Evolutionary conservation across 768 basidiomycete species (phyloP), one percentile per base, ranked within the genome.

Genomic region (Dentipellis fragilis): DNA sequence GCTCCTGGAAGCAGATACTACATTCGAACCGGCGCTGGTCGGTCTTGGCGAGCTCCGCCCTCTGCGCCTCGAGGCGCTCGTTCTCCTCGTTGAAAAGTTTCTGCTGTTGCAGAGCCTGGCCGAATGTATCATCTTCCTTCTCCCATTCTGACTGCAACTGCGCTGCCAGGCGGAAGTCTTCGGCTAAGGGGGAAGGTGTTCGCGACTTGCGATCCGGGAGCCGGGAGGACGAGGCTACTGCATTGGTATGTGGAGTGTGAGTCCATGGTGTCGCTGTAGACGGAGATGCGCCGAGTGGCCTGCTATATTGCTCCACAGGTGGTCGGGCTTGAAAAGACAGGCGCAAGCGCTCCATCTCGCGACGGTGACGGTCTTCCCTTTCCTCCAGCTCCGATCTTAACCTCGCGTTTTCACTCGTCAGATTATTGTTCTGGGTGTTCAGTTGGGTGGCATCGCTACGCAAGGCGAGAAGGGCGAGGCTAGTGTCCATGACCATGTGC

Each of bases 1-100:
- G 64, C 1, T 71, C 64, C 12, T 87, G 84, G 57, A 79, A 64
- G 64, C 85, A 87, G 38, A 86, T 71, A 9, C 70, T 69, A 60
- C 85, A 87, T 40, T 72, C 65, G 56, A 83, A 84, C 8, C 66
- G 54, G 16, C 17, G 34, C 40, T 75, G 78, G 4, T 61, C 49
- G 11, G 55, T 34, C 10, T 46, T 59, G 12, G 59, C 48, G 6
- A 79, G 70, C 2, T 65, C 63, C 11, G 56, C 57, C 1, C 65
- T 60, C 57, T 80, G 73, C 6, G 48, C 59, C n/a, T 66, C 64
- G 38, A 80, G 67, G 2, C 54, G 64, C 12, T 45, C 45, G 54
- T 78, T 67, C 64, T 81, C 80, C 4, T 63, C 65, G 37, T 79
- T 74, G 34, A 68, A 76, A 37, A 68, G 58, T 1, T 58, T 55